Evolutionary conservation across 768 basidiomycete genomes (phyloP).

Genomic region (Lyophyllum shimeji): DNA sequence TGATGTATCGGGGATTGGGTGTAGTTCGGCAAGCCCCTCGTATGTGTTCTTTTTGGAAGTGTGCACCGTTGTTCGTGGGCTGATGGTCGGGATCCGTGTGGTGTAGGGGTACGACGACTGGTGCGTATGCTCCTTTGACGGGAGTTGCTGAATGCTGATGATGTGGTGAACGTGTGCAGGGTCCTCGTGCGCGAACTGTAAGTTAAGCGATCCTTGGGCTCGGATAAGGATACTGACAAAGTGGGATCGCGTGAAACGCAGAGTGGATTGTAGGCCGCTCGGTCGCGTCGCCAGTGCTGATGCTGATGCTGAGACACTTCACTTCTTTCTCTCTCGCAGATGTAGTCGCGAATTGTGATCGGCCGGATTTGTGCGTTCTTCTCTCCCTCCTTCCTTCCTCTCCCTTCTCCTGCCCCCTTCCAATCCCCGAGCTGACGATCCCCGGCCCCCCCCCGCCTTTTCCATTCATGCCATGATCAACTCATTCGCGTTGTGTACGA

Average conservation of each 20-base stretch:
- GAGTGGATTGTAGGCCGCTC: constrained; percentile 66
- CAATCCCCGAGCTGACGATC: not conserved
- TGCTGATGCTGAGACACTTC: no score
- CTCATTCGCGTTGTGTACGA: not conserved
- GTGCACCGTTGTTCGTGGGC: no score
- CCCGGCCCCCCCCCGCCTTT: not conserved
- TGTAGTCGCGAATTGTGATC: constrained; percentile 69
- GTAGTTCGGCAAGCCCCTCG: constrained; percentile 77
- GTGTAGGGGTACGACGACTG: constrained; percentile 41
- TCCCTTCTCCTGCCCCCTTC: not conserved
- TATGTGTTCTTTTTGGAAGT: constrained; percentile 30
- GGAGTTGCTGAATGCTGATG: not conserved
- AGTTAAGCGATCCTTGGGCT: no score
- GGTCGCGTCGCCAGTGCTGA: no score
- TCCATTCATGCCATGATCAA: not conserved
- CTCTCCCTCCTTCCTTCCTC: constrained; percentile 4
- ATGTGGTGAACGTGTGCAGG: constrained; percentile 33
- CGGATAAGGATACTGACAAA: not conserved
- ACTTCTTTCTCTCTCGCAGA: constrained; percentile 36
- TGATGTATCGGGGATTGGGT: not conserved
- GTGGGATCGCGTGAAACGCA: no score
- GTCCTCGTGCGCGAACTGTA: constrained; percentile 73
- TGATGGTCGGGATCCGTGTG: not conserved
- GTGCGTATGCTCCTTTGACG: constrained; percentile 23
- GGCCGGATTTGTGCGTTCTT: constrained; percentile 73